These are phyloP conservation scores for Thecamonas trahens DNA, from an alignment of 78 protist species.

Conservation along the genomic window DNA sequence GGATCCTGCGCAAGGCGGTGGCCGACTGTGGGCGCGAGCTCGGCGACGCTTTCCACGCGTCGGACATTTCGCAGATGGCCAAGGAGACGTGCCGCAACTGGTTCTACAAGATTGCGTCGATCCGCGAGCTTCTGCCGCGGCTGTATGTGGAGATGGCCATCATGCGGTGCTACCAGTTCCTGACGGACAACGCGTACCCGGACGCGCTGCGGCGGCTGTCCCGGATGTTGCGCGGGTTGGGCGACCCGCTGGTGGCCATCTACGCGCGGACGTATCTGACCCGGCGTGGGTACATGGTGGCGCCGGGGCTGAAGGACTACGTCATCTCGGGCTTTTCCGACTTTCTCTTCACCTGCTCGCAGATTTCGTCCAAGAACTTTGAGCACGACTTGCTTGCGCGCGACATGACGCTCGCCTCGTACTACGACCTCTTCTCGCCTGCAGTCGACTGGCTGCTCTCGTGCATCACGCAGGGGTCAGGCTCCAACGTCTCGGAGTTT, in stretches of 20 bases:
- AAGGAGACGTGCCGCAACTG: slow-evolving; percentile 86
- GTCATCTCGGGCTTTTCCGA: background rate
- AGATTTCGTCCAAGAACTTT: background rate
- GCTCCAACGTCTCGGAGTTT: background rate
- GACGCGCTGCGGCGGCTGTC: background rate
- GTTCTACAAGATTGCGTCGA: slow-evolving; percentile 90
- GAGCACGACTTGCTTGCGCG: slow-evolving; percentile 4
- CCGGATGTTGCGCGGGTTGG: slow-evolving; percentile 35
- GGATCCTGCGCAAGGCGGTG: slow-evolving; percentile 9
- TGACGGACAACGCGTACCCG: slow-evolving; percentile 14
- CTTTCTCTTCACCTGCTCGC: background rate
- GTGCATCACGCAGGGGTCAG: slow-evolving; percentile 20
- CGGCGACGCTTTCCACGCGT: slow-evolving; percentile 4
- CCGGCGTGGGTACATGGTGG: slow-evolving; percentile 35
- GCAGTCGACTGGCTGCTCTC: slow-evolving; percentile 67
- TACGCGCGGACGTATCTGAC: slow-evolving; percentile 66
- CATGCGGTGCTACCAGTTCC: slow-evolving; percentile 56
- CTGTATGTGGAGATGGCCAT: slow-evolving; percentile 46
- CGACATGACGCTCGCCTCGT: slow-evolving; percentile 24
- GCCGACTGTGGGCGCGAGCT: background rate
- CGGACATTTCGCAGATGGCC: slow-evolving; percentile 50
- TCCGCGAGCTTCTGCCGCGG: slow-evolving; percentile 87
- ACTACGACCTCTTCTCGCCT: slow-evolving; percentile 54
- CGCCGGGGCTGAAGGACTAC: slow-evolving; percentile 19
- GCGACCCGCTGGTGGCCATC: slow-evolving; percentile 77